These are phyloP conservation scores for Cercospora nicotianae DNA, from an alignment of 2,329 filamentous ascomycete genomes.

Conservation along the genomic window DNA sequence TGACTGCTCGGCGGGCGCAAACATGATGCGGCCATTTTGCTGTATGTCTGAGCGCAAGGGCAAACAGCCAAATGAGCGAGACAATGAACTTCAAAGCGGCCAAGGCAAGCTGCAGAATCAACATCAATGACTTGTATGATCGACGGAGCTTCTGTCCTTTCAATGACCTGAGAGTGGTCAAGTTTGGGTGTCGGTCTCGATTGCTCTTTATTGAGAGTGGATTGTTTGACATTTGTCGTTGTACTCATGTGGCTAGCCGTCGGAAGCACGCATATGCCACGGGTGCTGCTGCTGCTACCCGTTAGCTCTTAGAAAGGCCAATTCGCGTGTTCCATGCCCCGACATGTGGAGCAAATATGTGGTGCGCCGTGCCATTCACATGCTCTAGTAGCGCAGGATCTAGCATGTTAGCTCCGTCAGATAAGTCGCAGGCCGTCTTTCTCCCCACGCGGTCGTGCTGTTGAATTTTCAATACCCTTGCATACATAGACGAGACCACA, in stretches of 20 bases:
- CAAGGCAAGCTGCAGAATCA: neutral
- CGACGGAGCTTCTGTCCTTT: neutral
- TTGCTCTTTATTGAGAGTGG: neutral
- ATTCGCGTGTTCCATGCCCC: neutral
- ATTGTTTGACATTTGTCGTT: neutral
- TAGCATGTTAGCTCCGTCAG: neutral
- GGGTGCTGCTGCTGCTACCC: neutral
- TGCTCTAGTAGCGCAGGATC: neutral
- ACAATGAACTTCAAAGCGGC: neutral
- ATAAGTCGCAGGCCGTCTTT: neutral
- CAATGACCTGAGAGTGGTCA: neutral
- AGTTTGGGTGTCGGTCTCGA: neutral
- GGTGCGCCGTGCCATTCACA: neutral
- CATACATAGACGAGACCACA: neutral
- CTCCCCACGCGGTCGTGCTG: neutral
- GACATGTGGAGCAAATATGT: neutral
- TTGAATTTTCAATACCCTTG: neutral
- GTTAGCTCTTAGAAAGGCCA: neutral
- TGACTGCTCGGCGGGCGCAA: neutral
- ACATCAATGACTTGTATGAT: neutral
- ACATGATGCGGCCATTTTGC: neutral
- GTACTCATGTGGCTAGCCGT: neutral
- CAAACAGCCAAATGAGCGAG: slow-evolving; percentile 2
- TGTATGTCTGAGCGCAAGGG: neutral
- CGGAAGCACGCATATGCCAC: neutral